Evolutionary conservation across 192 early-diverging fungal species (phyloP).

Genomic region (Physocladia obscura): DNA sequence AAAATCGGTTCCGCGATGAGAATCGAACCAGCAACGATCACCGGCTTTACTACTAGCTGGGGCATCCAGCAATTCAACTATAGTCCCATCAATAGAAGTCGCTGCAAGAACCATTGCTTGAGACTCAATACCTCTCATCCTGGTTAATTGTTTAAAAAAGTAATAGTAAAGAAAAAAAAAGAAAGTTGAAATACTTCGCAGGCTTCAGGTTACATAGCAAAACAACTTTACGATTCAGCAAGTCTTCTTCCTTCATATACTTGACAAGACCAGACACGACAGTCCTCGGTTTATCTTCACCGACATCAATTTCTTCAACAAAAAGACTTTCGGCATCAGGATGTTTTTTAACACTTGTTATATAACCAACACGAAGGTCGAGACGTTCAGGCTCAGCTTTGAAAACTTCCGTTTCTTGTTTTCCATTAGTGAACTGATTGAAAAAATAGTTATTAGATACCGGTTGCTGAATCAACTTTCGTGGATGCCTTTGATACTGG

Average conservation of each 20-base stretch:
- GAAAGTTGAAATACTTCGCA: constrained; percentile 50
- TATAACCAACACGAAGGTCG: constrained; percentile 87
- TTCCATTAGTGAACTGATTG: too few species aligned
- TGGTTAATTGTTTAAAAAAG: constrained; percentile 4
- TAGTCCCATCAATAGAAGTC: constrained; percentile 70
- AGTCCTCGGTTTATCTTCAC: constrained; percentile 71
- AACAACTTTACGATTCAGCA: constrained; percentile 38
- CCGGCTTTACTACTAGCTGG: constrained; percentile 80
- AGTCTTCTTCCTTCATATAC: constrained; percentile 66
- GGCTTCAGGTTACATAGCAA: constrained; percentile 93
- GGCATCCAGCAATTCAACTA: constrained; percentile 83
- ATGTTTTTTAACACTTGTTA: constrained; percentile 77
- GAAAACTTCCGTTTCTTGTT: background rate
- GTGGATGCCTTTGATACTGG: background rate
- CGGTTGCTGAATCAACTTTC: background rate
- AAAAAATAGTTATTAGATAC: background rate
- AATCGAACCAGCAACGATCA: constrained; percentile 80
- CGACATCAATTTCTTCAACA: constrained; percentile 86
- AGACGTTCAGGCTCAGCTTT: constrained; percentile 48
- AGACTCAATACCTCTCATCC: constrained; percentile 86
- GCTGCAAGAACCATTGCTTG: constrained; percentile 91
- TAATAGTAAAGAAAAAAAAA: background rate
- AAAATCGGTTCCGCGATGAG: constrained; percentile 65
- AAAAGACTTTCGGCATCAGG: constrained; percentile 89
- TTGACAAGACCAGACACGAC: constrained; percentile 90